phyloP scores from a whole-genome alignment of 2,329 filamentous ascomycete genomes.

The Cladosporium velox region DNA sequence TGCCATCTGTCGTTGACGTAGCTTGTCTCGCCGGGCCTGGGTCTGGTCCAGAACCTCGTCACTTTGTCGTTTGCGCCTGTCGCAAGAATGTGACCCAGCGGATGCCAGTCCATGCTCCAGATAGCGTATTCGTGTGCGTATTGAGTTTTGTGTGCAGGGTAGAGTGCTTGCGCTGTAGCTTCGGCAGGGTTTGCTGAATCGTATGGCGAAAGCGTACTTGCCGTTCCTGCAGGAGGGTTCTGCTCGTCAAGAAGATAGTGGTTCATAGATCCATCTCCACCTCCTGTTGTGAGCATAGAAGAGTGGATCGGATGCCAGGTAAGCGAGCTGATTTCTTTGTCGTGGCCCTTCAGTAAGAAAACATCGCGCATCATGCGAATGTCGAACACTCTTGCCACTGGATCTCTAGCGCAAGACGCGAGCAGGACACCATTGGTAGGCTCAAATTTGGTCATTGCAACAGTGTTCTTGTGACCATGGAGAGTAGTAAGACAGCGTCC shows the following conservation, averaged over 20 bases:
- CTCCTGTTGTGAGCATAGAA: conserved; percentile 85
- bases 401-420: conserved; percentile 89
- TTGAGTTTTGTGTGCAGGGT: conserved; percentile 81
- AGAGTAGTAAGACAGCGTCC: conserved; percentile 88
- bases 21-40: conserved; percentile 82
- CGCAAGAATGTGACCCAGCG: conserved; percentile 89
- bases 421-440: conserved; percentile 79
- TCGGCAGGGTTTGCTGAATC: conserved; percentile 78
- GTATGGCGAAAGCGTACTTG: conserved; percentile 76
- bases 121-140: conserved; percentile 94
- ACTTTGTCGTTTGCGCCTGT: conserved; percentile 96
- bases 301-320: conserved; percentile 93
- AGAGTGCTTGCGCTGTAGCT: conserved; percentile 84
- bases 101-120: conserved; percentile 98
- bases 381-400: conserved; percentile 91
- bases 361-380: conserved; percentile 98
- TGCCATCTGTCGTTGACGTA: conserved; percentile 91
- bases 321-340: conserved; percentile 92
- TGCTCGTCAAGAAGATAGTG: conserved; percentile 97
- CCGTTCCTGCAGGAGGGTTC: conserved; percentile 74
- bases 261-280: conserved; percentile 83
- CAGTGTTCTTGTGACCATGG: conserved; percentile 95
- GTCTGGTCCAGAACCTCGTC: conserved; percentile 93
- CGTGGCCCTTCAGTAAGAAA: conserved; percentile 86
- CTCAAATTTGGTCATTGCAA: conserved; percentile 90